Conservation (phyloP, 1,284 basidiomycete species). For the Cronartium quercuum region DNA sequence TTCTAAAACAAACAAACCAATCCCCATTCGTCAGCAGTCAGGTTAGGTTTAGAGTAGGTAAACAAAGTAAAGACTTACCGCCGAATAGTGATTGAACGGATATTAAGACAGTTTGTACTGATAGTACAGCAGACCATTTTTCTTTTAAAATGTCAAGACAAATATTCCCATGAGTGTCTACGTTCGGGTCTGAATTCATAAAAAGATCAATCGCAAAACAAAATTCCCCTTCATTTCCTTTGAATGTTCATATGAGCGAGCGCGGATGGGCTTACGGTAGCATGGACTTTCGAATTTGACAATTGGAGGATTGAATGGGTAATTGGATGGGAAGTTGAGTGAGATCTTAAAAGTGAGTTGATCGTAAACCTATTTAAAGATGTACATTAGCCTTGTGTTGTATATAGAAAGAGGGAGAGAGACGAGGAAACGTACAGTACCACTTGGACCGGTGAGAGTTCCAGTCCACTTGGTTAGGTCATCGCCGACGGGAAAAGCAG, state of each 20-base stretch:
- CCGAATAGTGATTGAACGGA: constrained; percentile 76
- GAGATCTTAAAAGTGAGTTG: background rate
- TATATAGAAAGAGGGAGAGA: background rate
- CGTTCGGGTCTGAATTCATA: constrained; percentile 54
- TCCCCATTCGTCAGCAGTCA: constrained; percentile 4
- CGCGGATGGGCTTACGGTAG: background rate
- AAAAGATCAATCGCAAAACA: background rate
- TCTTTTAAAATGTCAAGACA: constrained; percentile 71
- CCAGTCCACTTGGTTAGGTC: background rate
- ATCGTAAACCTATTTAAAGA: background rate
- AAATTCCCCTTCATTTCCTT: too few relatives aligned
- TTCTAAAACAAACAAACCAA: constrained; percentile 54
- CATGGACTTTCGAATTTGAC: background rate
- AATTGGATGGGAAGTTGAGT: background rate
- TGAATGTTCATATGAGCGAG: too few relatives aligned
- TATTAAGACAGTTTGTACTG: constrained; percentile 76
- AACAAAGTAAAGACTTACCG: constrained; percentile 54
- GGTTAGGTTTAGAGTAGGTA: background rate
- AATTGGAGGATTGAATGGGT: background rate
- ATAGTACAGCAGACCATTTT: constrained; percentile 83
- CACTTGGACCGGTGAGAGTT: background rate
- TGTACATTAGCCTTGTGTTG: too few relatives aligned
- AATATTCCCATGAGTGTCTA: constrained; percentile 65
- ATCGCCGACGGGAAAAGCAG: background rate
- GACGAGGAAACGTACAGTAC: background rate